Base-by-base conservation (phyloP, 176 grass and related monocot genomes). In the Calamus simplicifolius region DNA sequence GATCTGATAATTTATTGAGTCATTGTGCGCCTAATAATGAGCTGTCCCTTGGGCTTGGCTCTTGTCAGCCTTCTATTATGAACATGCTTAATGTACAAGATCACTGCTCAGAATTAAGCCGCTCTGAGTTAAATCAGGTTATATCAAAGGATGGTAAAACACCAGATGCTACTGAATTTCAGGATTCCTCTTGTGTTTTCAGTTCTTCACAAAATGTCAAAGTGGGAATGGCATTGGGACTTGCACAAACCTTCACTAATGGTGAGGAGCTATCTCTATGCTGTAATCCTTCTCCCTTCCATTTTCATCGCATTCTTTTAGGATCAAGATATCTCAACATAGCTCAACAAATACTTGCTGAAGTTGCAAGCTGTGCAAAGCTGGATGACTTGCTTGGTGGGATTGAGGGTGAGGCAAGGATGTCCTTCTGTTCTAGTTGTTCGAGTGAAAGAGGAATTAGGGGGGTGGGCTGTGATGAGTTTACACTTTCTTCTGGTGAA, bases 281-380 rank as follows among this genome's bases (percentile, higher is more conserved):
- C 57, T 29, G 21, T 30, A 6, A 16, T 59, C 57, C 57, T 59
- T 16, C 35, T 12, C 10, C 10, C 35, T 43, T 30, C 29, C 27
- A 59, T 29, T 6, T 59, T 17, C 10, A 14, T 29, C 27, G 13
- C 25, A 16, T 59, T 16, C 35, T 43, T 43, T 29, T 59, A 28
- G 29, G 27, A 59, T 59, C 57, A 59, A 59, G 15, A 59, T 59
- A 59, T 26, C 29, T 59, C 29, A 5, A 16, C 17, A 28, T 30
- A 16, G 29, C 57, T 59, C 27, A 59, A 59, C 27, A 59, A 59
- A 30, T 59, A 28, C 57, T 59, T 28, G 27, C 57, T 59, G 57
- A 59, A 16, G 57, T 59, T 59, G 25, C 57, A 17, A 59, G 27
- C 57, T 59, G n/a, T 26, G 6, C 29, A 25, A 25, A 59, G 26